Percentiles rank a stretch among this genome's conserved stretches.
Conservation (phyloP, 768 basidiomycete genomes). For the Mycena pura region DNA sequence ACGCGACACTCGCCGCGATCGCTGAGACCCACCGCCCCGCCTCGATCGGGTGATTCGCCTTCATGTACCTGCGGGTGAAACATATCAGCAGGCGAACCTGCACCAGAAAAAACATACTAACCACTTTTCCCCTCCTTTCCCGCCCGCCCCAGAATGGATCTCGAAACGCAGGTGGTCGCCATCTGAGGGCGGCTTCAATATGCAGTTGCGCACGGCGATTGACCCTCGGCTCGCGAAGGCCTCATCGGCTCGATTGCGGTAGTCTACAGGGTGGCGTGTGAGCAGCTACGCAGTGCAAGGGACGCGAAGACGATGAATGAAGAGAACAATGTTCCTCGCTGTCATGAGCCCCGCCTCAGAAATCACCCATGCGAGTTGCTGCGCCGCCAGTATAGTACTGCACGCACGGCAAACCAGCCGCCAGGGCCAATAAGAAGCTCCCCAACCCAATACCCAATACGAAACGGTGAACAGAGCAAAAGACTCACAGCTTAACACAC, state of each 20-base stretch:
- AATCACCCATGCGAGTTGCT: no score
- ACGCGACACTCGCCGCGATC: conserved; percentile 76
- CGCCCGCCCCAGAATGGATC: conserved; percentile 66
- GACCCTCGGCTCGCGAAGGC: conserved; percentile 84
- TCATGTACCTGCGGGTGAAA: conserved; percentile 64
- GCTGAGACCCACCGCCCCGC: conserved; percentile 87
- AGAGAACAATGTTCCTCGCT: no score
- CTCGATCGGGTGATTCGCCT: conserved; percentile 88
- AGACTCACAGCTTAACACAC: conserved; percentile 80
- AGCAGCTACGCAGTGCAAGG: not conserved
- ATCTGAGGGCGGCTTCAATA: conserved; percentile 58
- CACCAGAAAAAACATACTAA: not conserved
- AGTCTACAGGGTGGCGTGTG: conserved; percentile 53
- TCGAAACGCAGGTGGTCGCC: conserved; percentile 81
- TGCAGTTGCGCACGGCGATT: conserved; percentile 84
- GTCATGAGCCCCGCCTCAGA: no score
- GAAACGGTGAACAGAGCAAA: not conserved
- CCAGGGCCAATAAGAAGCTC: no score
- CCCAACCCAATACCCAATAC: not conserved
- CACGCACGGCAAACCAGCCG: no score
- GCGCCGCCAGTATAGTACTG: no score
- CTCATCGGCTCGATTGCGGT: conserved; percentile 91
- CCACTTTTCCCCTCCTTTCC: conserved; percentile 69
- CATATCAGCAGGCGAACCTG: no score
- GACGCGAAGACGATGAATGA: not conserved